Base-by-base conservation (phyloP, 1,284 basidiomycete genomes). In the Microbotryum saponariae region DNA sequence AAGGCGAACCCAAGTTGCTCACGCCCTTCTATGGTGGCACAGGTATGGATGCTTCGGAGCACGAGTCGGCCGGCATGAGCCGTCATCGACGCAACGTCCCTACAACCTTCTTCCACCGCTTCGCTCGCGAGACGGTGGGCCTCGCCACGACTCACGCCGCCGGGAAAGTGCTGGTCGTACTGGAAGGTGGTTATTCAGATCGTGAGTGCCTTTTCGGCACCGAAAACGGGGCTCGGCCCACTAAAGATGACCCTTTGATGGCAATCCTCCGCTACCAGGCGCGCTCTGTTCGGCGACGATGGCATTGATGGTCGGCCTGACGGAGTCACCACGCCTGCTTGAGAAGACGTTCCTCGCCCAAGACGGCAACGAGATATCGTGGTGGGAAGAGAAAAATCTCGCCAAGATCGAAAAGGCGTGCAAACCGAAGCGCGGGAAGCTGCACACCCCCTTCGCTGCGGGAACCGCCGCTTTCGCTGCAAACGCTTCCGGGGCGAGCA, bases 171-270 rank as follows among this genome's bases (percentile, higher is more conserved):
- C 79, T 97, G 25, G 91, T 89, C 65, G 86, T 97, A 0, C 82
- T 98, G 1, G 94, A 98, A 76, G 93, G 93, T 1, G 94, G 93
- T 0, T 97, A 98, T 73, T 90, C 88, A 68, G 92, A 97, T 73
- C 82, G 87, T 42, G 37, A 42, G 37, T 42, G 37, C 14, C 16
- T 2, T 42, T 18, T 31, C 31, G 8, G 7, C 31, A 9, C 74
- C 75, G 16, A 42, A 12, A 16, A 42, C 37, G 37, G 37, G 4
- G 37, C 16, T 10, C 31, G 31, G 31, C 9, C 9, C 7, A 8
- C 31, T 10, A 7, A 31, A 31, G 31, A 8, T 31, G 31, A 31
- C 9, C 31, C 31, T 31, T 2, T 31, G 31, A 31, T 31, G 0
- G 31, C 31, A 31, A 31, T 31, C 31, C 31, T 31, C 31, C 31